Conservation (phyloP, 805 yeast genomes). For the Lachancea sp. region DNA sequence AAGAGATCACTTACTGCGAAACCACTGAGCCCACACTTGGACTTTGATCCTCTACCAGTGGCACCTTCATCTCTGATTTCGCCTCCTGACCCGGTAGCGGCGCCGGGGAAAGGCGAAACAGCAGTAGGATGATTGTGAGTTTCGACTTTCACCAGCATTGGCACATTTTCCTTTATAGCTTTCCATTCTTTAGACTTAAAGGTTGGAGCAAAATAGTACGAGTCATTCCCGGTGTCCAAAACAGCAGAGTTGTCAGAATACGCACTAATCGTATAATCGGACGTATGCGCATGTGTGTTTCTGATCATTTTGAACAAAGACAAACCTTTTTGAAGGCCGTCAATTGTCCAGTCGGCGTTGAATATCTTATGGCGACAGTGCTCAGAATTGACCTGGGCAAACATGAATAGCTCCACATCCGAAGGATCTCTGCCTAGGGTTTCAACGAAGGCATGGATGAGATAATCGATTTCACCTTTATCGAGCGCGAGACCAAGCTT, state of each 20-base stretch:
- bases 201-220: conserved; percentile 75
- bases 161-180: conserved; percentile 69
- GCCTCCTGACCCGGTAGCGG: conserved; percentile 99
- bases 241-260: conserved; percentile 98
- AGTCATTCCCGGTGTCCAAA: conserved; percentile 50
- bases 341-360: conserved; percentile 97
- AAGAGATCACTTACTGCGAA: conserved; percentile 84
- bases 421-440: conserved; percentile 84
- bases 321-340: conserved; percentile 64
- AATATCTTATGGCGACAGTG: conserved; percentile 99
- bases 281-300: conserved; percentile 78
- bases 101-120: conserved; percentile 98
- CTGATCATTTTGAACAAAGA: conserved; percentile 91
- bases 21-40: conserved; percentile 95
- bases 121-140: conserved; percentile 99
- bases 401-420: conserved; percentile 96
- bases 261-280: conserved; percentile 83
- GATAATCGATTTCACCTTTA: conserved; percentile 84
- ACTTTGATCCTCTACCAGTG: conserved; percentile 95
- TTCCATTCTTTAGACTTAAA: conserved; percentile 64
- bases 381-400: conserved; percentile 98
- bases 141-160: conserved; percentile 90
- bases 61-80: conserved; percentile 99
- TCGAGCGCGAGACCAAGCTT: conserved; percentile 91
- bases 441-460: conserved; percentile 73